Base-by-base conservation (phyloP, 2,329 filamentous ascomycete species). In the Plenodomus lindquistii region DNA sequence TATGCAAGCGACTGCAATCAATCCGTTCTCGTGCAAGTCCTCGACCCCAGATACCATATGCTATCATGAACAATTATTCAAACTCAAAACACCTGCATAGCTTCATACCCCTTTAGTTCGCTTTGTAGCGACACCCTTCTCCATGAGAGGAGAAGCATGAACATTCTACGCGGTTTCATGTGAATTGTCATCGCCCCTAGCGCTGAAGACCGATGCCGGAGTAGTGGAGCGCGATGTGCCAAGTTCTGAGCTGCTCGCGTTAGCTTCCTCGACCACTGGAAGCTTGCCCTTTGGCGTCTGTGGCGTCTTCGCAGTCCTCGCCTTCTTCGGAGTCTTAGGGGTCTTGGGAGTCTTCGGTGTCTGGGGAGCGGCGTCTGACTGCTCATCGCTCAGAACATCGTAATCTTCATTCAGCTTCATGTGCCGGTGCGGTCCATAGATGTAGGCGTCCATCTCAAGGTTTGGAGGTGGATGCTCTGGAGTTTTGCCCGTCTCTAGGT, bases 401-500 rank as follows among this genome's bases (percentile, higher is more conserved):
- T 27, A 7, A 2, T 16, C 38, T 19, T 18, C n/a, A 4, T 31
- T 18, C n/a, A 18, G 39, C 18, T 31, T 17, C 39, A 18, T 15
- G 8, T 40, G 22, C 5, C 19, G 2, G n/a, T 10, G 15, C 3
- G n/a, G 16, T 11, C 27, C 27, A 31, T 10, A 5, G 22, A 24
- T 10, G 15, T 31, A 15, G 11, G 4, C 27, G 15, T 31, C 27
- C 10, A 31, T 31, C 6, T 31, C 27, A 31, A 13, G 27, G 11
- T 31, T 15, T 16, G 19, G n/a, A 16, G 35, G 17, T 16, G 42
- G 42, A 15, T 44, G 42, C 11, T 16, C 6, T 2, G 42, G 42
- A 10, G 13, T 34, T 11, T 15, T 39, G 20, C 42, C 50, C 2
- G 8, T 19, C 17, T 46, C 27, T 8, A 64, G 51, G 11, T 48